A percentile compares a stretch with the other conserved stretches of the same genome.
phyloP scores from a whole-genome alignment of 2,329 filamentous ascomycete genomes.

The Elsinoe ampelina region DNA sequence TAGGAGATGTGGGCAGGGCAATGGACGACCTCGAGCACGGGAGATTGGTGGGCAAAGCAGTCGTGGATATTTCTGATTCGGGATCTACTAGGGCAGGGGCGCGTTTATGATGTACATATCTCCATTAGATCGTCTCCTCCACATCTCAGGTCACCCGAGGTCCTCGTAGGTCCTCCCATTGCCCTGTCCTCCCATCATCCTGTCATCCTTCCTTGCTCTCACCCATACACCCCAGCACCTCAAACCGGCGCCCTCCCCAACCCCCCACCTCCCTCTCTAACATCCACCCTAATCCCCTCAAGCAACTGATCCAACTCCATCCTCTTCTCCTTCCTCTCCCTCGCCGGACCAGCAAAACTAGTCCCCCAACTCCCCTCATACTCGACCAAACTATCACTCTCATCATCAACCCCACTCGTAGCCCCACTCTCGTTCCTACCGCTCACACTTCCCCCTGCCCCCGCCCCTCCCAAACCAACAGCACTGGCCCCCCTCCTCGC shows the following conservation, averaged over 20 bases:
- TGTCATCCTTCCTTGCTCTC: too few species aligned
- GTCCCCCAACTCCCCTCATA: conserved; percentile 17
- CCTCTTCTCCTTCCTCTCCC: not conserved
- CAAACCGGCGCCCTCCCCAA: conserved; percentile 2
- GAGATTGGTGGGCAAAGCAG: conserved; percentile 48
- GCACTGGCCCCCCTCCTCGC: too few species aligned
- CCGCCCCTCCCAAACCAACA: too few species aligned
- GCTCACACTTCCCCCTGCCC: too few species aligned
- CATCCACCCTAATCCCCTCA: conserved; percentile 12
- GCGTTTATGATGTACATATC: not conserved
- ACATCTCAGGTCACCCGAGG: not conserved
- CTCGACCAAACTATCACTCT: conserved; percentile 56
- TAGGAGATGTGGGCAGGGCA: conserved; percentile 42
- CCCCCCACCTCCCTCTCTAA: conserved; percentile 1
- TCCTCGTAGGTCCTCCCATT: not conserved
- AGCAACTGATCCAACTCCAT: conserved; percentile 9
- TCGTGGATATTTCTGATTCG: conserved; percentile 35
- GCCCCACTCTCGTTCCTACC: conserved; percentile 34
- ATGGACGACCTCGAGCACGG: conserved; percentile 43
- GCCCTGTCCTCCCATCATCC: too few species aligned
- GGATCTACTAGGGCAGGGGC: not conserved
- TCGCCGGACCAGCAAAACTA: conserved; percentile 10
- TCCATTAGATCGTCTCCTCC: not conserved
- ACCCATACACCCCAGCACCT: too few species aligned
- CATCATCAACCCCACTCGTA: conserved; percentile 40